Evolutionary conservation across 2,329 filamentous ascomycete genomes (phyloP), one percentile per base, ranked within the genome.

Genomic region (Akanthomyces lecanii): DNA sequence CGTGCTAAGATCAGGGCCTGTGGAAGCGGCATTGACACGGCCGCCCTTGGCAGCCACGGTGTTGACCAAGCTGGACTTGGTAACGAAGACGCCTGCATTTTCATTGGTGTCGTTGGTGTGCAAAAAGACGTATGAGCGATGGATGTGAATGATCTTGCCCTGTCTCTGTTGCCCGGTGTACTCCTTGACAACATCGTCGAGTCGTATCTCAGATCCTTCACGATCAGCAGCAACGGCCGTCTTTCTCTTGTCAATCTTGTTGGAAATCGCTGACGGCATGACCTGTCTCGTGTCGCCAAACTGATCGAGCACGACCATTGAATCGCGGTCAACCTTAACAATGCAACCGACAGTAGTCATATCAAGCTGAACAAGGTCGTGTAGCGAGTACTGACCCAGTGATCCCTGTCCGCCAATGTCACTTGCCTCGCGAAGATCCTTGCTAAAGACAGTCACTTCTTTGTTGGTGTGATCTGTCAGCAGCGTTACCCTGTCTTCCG

Each of bases 391-490:
- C 75, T 96, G 91, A 12, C 92, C 92, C n/a, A 94, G 79, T 38
- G 87, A 86, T 33, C 91, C 90, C 71, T 93, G 88, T 18, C 91
- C 92, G 66, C 92, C 93, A 69, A 92, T 92, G 72, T 98, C 95
- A 62, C 91, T 92, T 33, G 95, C 95, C 75, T 97, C 91, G 68
- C 96, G 87, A 65, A 99, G 79, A 78, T 99, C 95, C 74, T 96
- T 97, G 79, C 94, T 97, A 73, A 99, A 99, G 40, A 99, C 95
- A 0, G 93, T 97, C 69, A 99, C 92, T 74, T 99, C 95, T 59
- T 89, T 88, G 76, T 95, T 94, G 65, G 87, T 95, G 74, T 95
- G 92, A 77, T 99, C 95, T 54, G 91, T 97, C 67, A 99, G 81
- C 67, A 99, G 81, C 1, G 95, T 98, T 63, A 99, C 92, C 45